Evolutionary conservation across 2,329 filamentous ascomycete species (phyloP).

Genomic region (Aspergillus hortae): DNA sequence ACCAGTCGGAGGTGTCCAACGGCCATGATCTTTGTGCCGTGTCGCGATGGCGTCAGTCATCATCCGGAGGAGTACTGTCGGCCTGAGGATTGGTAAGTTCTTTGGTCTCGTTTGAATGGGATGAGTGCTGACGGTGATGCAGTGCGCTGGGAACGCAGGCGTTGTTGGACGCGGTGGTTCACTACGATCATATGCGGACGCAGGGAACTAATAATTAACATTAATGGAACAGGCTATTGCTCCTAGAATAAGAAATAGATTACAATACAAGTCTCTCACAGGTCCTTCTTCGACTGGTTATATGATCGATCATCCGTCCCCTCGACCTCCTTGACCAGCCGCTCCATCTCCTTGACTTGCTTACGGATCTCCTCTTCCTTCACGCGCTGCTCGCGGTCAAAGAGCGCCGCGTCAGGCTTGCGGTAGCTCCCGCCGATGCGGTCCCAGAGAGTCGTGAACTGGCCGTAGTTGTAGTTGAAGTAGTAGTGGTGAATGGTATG

Average conservation of each 20-base stretch:
- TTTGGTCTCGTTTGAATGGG: neutral
- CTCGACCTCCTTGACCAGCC: constrained; percentile 12
- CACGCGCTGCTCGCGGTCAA: constrained; percentile 11
- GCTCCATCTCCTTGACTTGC: constrained; percentile 9
- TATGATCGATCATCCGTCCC: constrained; percentile 12
- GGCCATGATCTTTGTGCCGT: constrained; percentile 63
- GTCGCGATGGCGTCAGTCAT: constrained; percentile 56
- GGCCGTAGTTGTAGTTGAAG: constrained; percentile 91
- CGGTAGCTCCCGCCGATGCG: constrained; percentile 68
- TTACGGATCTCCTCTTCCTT: constrained; percentile 7
- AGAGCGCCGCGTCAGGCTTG: constrained; percentile 10
- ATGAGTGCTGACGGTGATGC: neutral
- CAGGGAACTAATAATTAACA: neutral
- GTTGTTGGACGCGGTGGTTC: constrained; percentile 46
- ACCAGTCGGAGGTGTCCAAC: constrained; percentile 54
- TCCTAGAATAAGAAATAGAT: neutral
- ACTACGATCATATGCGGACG: constrained; percentile 19
- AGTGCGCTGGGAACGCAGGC: constrained; percentile 41
- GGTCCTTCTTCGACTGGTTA: constrained; percentile 2
- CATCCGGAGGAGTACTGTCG: constrained; percentile 57
- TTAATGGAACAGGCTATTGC: too few relatives aligned
- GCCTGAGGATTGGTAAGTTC: constrained; percentile 39
- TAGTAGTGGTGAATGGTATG: constrained; percentile 88
- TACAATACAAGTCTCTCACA: neutral
- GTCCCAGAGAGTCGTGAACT: constrained; percentile 92